Evolutionary conservation across 2,329 filamentous ascomycete species (phyloP), one percentile per base, ranked within the genome.

Genomic region (Blastomyces silverae): DNA sequence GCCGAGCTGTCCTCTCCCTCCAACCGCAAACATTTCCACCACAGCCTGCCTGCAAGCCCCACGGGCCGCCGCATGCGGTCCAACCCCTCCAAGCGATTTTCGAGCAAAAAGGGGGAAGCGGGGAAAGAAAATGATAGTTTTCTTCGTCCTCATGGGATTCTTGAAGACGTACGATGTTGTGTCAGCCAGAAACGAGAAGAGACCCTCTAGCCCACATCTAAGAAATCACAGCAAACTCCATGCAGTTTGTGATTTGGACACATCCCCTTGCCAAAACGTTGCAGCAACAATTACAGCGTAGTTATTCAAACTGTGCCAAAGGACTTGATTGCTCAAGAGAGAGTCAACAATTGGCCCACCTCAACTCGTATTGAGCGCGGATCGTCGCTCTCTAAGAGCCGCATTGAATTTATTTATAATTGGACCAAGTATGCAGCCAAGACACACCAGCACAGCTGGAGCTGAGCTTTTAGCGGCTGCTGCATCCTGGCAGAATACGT

Each of bases 381-480:
- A n/a, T 10, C 28, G n/a, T 55, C 31, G n/a, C 10, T 2, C 11
- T 10, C 31, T 31, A 13, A 57, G 53, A 57, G 53, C 53, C 31
- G 31, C 53, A 57, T 37, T 31, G 20, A 39, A 2, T 5, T 10
- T 7, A 34, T 37, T 37, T n/a, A 13, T 57, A 8, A 37, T 57
- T 57, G 53, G 53, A n/a, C 53, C 53, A 37, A 39, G 3, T 39
- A 31, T 39, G 31, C 31, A 34, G 10, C 28, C 50, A 28, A 57
- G 34, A 22, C 15, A 20, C 53, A 31, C 31, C 7, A 34, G 34
- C 7, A 57, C 13, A 4, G 5, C 7, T n/a, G 17, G 20, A 56
- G 53, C 53, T 57, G 53, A 57, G 20, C 31, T 57, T 56, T 57
- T 57, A 57, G 53, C 53, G 53, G 53, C 52, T 56, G 3, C 20